Evolutionary conservation across 1,139 yeast genomes (phyloP).

Genomic region (Yamadazyma jaroonii): DNA sequence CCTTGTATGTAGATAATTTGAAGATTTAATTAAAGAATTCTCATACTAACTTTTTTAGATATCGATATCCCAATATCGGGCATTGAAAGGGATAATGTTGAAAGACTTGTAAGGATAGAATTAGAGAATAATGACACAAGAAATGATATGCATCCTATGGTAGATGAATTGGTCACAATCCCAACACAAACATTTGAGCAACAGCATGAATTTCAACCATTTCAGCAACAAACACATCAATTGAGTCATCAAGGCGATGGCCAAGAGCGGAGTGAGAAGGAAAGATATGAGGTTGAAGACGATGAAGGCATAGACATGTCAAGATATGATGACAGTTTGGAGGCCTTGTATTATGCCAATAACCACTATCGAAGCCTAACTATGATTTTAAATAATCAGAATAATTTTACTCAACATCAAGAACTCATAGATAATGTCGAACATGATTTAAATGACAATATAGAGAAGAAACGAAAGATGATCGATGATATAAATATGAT

Average conservation of each 20-base stretch:
- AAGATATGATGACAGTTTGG: slow-evolving; percentile 19
- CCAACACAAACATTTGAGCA: slow-evolving; percentile 8
- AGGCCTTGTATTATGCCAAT: slow-evolving; percentile 19
- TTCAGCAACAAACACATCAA: too few species aligned
- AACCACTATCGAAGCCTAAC: slow-evolving; percentile 10
- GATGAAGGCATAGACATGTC: slow-evolving; percentile 28
- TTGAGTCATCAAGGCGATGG: slow-evolving; percentile 15
- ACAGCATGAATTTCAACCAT: too few species aligned
- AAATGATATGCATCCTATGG: slow-evolving; percentile 26
- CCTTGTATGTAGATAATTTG: slow-evolving; percentile 18
- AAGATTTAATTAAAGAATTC: slow-evolving; percentile 9
- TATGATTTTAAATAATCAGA: slow-evolving; percentile 9
- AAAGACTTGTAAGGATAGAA: slow-evolving; percentile 30
- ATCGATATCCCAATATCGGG: slow-evolving; percentile 29
- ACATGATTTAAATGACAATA: slow-evolving; percentile 19
- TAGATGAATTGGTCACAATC: slow-evolving; percentile 26
- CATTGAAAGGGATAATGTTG: slow-evolving; percentile 34
- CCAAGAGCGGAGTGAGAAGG: slow-evolving; percentile 30
- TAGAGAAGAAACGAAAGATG: slow-evolving; percentile 26
- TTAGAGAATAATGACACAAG: slow-evolving; percentile 10
- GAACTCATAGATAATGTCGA: slow-evolving; percentile 17
- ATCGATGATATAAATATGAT: slow-evolving; percentile 27
- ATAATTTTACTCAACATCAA: slow-evolving; percentile 9
- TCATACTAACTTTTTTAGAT: slow-evolving; percentile 11
- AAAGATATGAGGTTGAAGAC: slow-evolving; percentile 25